Evolutionary conservation across 129 eudicot genomes (phyloP).

Genomic region (Flaveria brownii): DNA sequence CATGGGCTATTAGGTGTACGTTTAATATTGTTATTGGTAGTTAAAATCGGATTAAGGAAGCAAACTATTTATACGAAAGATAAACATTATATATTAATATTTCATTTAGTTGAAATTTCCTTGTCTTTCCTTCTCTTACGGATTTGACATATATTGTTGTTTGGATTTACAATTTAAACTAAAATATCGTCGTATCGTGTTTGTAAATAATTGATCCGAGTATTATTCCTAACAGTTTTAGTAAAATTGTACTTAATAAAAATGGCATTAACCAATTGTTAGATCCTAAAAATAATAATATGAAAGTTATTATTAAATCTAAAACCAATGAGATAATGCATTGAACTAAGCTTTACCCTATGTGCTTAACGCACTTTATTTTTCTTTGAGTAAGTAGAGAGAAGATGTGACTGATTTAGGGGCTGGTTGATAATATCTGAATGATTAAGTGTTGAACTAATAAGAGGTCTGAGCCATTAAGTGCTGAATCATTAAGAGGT

Average conservation of each 20-base stretch:
- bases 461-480: too few species aligned
- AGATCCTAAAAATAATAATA: background rate
- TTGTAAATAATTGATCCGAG: background rate
- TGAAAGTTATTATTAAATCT: background rate
- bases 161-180: background rate
- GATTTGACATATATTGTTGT: background rate
- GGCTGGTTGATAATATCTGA: too few species aligned
- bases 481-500: too few species aligned
- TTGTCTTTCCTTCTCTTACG: background rate
- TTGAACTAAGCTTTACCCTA: too few species aligned
- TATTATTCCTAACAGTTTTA: background rate
- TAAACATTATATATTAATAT: background rate
- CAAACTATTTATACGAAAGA: constrained; percentile 3
- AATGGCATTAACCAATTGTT: background rate
- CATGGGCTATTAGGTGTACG: background rate
- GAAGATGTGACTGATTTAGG: too few species aligned
- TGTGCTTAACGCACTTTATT: too few species aligned
- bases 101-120: background rate
- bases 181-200: background rate
- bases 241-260: background rate
- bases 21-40: constrained; percentile 3
- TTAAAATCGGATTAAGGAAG: constrained; percentile 18
- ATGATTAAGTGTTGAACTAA: too few species aligned
- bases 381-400: too few species aligned
- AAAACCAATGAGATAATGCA: background rate